Base-by-base conservation (phyloP, 768 basidiomycete genomes). In the Tubosaeta brunneosetosa region DNA sequence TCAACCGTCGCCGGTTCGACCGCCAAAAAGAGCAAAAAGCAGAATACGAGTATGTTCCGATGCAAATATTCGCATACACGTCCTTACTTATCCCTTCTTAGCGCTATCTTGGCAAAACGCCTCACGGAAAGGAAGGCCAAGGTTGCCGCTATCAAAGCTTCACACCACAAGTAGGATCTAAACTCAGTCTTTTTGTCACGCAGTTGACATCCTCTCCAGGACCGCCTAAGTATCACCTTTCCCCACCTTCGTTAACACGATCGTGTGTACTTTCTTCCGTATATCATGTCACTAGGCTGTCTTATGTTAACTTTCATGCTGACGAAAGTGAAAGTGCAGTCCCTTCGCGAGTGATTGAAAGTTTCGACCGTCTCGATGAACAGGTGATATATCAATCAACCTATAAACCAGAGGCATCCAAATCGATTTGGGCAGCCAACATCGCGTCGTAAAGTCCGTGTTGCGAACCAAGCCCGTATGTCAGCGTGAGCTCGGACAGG, bases 11-110 rank as follows among this genome's bases (percentile, higher is more conserved):
- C 73, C 84, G 84, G 73, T 77, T 91, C 67, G 90, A 93, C 67
- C 81, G 77, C 71, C 94, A 95, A 80, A 93, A 93, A 78, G 94
- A 93, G 74, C 91, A 94, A 76, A 91, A 95, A 76, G 66, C 81
- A 52, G 95, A 97, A 77, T 97, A 87, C 82, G 90, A 95, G 84
- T 87, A 65, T 46, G 85, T 71, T 12, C 13, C 6, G 4, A 6
- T 25, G 6, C 1, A 22, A 16, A 4, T 12, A 9, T 19, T 22
- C 5, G 4, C 16, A 2, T 12, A 2, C 12, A 38, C 36, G 43
- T 33, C 36, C 48, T 44, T n/a, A 43, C 26, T 14, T 12, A 38
- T 19, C 12, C 12, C 45, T 40, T 19, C 46, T 3, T 55, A 87
- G 84, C 33, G 76, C 78, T 55, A 77, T 94, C 68, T 70, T 97